Base-by-base conservation (phyloP, 2,329 filamentous ascomycete genomes). In the Exophiala mesophila region DNA sequence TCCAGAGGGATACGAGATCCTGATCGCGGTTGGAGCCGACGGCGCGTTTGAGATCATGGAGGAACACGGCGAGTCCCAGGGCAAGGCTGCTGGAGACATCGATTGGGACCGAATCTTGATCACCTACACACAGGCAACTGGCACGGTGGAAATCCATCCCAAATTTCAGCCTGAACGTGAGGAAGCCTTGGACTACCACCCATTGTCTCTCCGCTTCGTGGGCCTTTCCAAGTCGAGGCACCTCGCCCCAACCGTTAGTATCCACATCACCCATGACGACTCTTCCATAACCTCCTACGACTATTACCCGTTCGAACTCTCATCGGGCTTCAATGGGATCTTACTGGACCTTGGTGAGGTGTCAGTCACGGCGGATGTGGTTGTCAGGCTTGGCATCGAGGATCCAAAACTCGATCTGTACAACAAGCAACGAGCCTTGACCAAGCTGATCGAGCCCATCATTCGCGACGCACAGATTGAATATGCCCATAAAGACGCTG, bases 191-290 rank as follows among this genome's bases (percentile, higher is more conserved):
- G n/a, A n/a, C n/a, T n/a, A n/a, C n/a, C n/a, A n/a, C n/a, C n/a
- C n/a, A n/a, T 34, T 13, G 32, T 34, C 16, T 15, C 13, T 34
- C 9, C 32, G 32, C 32, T 18, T 34, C 20, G 32, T 34, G 6
- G 32, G 32, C 32, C 16, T 34, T 6, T 18, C 32, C 4, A 37
- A 37, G 19, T 10, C 15, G 4, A 24, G 16, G 6, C n/a, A 30
- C 18, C 17, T 28, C 23, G 24, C 5, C 12, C 23, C 23, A 6
- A 26, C 6, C 7, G 24, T 39, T 28, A 16, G 18, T 17, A 24
- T 15, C 16, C 15, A n/a, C 7, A 15, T 4, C 6, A 10, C 18
- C 9, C 7, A 34, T n/a, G 13, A 9, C 13, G 23, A 23, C 9
- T n/a, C n/a, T n/a, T n/a, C n/a, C n/a, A n/a, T n/a, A n/a, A n/a